phyloP scores from a whole-genome alignment of 768 basidiomycete species.

The Exidia glandulosa region DNA sequence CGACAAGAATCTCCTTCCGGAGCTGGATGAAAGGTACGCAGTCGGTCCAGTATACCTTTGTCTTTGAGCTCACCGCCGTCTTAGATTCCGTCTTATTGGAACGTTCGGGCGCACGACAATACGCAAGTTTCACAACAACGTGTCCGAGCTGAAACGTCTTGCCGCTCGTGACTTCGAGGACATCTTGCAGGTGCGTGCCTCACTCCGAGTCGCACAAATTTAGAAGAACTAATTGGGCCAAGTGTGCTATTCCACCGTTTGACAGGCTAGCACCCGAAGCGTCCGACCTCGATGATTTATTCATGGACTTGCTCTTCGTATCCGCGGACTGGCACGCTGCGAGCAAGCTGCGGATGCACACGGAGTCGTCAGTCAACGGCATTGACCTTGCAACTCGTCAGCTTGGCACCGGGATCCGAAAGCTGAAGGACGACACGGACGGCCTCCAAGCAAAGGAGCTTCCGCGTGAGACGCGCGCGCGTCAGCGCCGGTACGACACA shows the following conservation, averaged over 20 bases:
- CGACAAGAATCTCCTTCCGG: not conserved
- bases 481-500: not conserved
- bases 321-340: not conserved
- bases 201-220: not conserved
- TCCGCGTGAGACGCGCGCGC: not conserved
- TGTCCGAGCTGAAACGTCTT: slow-evolving; percentile 24
- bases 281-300: not conserved
- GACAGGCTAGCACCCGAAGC: not conserved
- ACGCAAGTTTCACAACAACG: slow-evolving; percentile 22
- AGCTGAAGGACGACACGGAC: not conserved
- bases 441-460: not conserved
- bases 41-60: too few species aligned
- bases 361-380: not conserved
- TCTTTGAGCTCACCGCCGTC: too few species aligned
- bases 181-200: slow-evolving; percentile 26
- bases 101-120: slow-evolving; percentile 26
- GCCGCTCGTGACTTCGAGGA: slow-evolving; percentile 33
- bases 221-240: not conserved
- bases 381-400: not conserved
- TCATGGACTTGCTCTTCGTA: not conserved
- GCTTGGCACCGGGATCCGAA: not conserved
- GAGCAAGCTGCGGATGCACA: not conserved
- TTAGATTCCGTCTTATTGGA: slow-evolving; percentile 20
- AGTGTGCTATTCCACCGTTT: not conserved
- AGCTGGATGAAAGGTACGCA: slow-evolving; percentile 13